Conservation (phyloP, 371 early-diverging fungal genomes). For the Cladochytrium tenue region DNA sequence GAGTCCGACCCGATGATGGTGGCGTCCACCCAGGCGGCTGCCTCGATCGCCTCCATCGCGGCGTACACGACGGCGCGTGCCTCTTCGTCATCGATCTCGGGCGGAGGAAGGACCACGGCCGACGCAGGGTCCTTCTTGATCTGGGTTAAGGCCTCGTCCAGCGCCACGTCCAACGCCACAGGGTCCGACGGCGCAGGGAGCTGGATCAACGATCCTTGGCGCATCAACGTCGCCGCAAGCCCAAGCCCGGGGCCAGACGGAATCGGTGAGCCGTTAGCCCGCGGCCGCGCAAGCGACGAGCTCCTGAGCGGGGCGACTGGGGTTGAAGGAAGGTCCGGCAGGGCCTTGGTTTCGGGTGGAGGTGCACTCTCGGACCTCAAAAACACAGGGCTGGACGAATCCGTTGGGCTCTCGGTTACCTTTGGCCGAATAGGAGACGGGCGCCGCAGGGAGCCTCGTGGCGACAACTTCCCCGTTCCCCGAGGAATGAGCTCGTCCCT, state of each 20-base stretch:
- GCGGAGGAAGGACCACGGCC: background rate
- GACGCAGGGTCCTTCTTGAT: background rate
- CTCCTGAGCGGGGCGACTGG: background rate
- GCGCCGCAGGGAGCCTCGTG: background rate
- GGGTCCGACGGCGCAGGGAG: background rate
- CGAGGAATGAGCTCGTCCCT: background rate
- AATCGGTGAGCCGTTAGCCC: too few relatives aligned
- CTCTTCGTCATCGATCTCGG: background rate
- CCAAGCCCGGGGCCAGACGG: too few relatives aligned
- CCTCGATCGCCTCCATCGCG: background rate
- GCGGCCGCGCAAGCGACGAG: background rate
- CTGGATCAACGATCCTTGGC: background rate
- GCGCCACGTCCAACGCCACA: background rate
- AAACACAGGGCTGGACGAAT: too few relatives aligned
- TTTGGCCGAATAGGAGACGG: background rate
- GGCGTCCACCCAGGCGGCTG: background rate
- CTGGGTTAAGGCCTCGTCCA: background rate
- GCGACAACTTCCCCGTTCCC: background rate
- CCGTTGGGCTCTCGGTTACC: background rate
- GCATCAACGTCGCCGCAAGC: background rate
- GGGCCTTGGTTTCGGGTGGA: too few relatives aligned
- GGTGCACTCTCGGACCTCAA: too few relatives aligned
- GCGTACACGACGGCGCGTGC: background rate
- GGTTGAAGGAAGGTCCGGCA: background rate
- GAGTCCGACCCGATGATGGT: background rate